These are phyloP conservation scores for Eimeria necatrix DNA, from an alignment of 169 alveolate species.

Conservation along the genomic window DNA sequence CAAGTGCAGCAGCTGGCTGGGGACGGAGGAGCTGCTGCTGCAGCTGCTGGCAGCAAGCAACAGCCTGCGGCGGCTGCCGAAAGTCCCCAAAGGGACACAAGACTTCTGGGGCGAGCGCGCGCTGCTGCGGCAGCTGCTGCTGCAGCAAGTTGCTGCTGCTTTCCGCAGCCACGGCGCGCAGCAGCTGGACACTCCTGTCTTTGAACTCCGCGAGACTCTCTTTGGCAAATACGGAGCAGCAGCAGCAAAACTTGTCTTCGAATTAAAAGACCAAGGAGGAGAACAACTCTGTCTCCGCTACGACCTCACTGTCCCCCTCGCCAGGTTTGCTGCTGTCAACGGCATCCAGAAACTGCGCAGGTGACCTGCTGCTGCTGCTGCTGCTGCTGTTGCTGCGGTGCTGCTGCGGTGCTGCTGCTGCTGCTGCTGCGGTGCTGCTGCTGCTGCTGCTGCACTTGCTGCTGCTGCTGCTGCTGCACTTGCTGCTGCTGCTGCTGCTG, in stretches of 20 bases:
- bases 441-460: too few relatives aligned
- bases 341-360: constrained; percentile 94
- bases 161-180: constrained; percentile 97
- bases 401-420: too few relatives aligned
- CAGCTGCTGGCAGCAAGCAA: constrained; percentile 8
- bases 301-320: constrained; percentile 99
- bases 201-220: constrained; percentile 96
- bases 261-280: constrained; percentile 98
- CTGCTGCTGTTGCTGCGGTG: too few relatives aligned
- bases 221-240: constrained; percentile 97
- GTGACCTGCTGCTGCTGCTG: too few relatives aligned
- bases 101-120: constrained; percentile 96
- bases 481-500: too few relatives aligned
- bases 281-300: constrained; percentile 97
- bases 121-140: constrained; percentile 91
- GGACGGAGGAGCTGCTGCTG: neutral
- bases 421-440: too few relatives aligned
- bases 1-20: constrained; percentile 6
- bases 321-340: constrained; percentile 95
- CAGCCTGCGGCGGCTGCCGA: constrained; percentile 87
- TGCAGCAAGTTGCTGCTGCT: constrained; percentile 90
- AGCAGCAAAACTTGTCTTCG: constrained; percentile 97
- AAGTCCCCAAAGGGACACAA: constrained; percentile 97
- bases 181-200: constrained; percentile 98
- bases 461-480: too few relatives aligned